A percentile compares a stretch with the other conserved stretches of the same genome.
Evolutionary conservation across 2,329 filamentous ascomycete genomes (phyloP).

Genomic region (Pseudopyricularia javanii): DNA sequence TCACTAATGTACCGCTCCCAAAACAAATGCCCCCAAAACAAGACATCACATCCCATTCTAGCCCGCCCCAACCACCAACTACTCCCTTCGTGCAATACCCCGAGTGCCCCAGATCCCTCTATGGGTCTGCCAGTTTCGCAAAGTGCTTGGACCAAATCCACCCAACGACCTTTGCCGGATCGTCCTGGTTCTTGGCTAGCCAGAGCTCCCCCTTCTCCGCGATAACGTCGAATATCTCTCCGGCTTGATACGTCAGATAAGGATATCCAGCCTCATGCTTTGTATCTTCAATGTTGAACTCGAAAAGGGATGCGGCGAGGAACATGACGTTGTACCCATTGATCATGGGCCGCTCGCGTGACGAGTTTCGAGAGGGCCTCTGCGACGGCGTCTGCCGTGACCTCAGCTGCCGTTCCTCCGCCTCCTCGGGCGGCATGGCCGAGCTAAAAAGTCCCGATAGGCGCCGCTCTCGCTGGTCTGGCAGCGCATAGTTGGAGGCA

Average conservation of each 20-base stretch:
- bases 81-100: background rate
- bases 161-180: conserved; percentile 63
- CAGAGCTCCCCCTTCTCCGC: conserved; percentile 95
- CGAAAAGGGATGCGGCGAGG: conserved; percentile 84
- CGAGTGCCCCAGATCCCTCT: background rate
- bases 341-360: conserved; percentile 41
- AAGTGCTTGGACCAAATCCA: conserved; percentile 99
- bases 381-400: conserved; percentile 1
- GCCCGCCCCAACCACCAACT: too few species aligned
- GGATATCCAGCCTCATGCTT: conserved; percentile 91
- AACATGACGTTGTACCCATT: conserved; percentile 67
- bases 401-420: conserved; percentile 32
- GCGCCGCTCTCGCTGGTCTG: conserved; percentile 32
- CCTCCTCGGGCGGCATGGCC: conserved; percentile 65
- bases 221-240: conserved; percentile 89
- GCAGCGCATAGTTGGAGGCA: conserved; percentile 30
- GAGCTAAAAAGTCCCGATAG: conserved; percentile 77
- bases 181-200: conserved; percentile 96
- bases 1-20: too few species aligned
- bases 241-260: conserved; percentile 88
- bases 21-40: too few species aligned
- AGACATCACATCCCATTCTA: too few species aligned
- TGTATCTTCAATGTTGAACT: conserved; percentile 91
- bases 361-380: conserved; percentile 45
- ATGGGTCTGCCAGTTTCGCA: conserved; percentile 48